Percentiles rank a stretch among this genome's conserved stretches.
phyloP scores from a whole-genome alignment of 2,329 filamentous ascomycete species.

The Passalora sequoiae region DNA sequence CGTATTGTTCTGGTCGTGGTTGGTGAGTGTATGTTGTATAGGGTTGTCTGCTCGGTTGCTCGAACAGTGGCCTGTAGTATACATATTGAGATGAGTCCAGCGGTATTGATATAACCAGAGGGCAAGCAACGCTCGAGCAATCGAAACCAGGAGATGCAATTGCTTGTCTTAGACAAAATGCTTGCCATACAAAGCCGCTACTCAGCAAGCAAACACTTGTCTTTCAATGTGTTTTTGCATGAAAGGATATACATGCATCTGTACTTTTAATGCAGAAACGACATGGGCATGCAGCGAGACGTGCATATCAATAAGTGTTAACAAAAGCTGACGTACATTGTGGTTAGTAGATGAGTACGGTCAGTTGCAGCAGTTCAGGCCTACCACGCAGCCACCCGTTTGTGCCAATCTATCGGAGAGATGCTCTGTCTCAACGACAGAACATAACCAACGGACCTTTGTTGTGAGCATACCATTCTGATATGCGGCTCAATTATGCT shows the following conservation, averaged over 20 bases:
- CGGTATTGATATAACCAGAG: neutral
- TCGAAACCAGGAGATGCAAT: neutral
- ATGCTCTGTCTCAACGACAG: too few species aligned
- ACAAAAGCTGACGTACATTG: too few species aligned
- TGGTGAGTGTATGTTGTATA: constrained; percentile 2
- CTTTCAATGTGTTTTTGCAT: neutral
- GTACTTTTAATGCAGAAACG: neutral
- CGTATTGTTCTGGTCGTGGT: neutral
- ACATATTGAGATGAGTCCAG: neutral
- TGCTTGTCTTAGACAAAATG: neutral
- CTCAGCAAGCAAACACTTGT: neutral
- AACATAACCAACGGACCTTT: too few species aligned
- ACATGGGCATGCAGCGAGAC: too few species aligned
- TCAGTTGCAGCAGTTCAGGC: too few species aligned
- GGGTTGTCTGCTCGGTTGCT: neutral
- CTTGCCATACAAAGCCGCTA: neutral
- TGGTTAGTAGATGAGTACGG: too few species aligned
- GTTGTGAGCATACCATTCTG: neutral
- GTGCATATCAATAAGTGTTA: too few species aligned
- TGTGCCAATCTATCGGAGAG: too few species aligned
- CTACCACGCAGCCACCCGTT: too few species aligned
- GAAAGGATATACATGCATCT: neutral
- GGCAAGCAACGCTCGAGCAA: neutral
- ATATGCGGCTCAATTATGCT: too few species aligned
- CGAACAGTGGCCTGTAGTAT: neutral